Evolutionary conservation across 164 flowering plant genomes (phyloP).

Genomic region (Vitis amurensis): DNA sequence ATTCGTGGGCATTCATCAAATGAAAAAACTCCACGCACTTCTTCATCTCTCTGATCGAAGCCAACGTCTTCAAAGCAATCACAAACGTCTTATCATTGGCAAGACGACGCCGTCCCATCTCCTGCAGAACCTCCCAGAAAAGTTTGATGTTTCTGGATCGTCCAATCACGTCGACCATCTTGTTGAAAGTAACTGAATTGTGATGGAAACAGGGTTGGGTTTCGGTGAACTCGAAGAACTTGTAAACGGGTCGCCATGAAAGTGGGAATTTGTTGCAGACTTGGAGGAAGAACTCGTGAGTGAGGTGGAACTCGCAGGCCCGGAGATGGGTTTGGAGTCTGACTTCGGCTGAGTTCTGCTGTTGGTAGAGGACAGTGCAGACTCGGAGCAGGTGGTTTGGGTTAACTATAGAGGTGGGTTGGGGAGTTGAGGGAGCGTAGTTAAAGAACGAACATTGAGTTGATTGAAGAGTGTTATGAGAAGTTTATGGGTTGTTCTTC

Average conservation of each 20-base stretch:
- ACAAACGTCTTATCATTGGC: slow-evolving; percentile 56
- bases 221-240: slow-evolving; percentile 54
- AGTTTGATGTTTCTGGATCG: slow-evolving; percentile 65
- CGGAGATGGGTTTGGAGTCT: slow-evolving; percentile 50
- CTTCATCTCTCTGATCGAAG: slow-evolving; percentile 73
- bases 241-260: slow-evolving; percentile 81
- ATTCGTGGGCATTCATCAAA: slow-evolving; percentile 59
- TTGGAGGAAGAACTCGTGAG: slow-evolving; percentile 86
- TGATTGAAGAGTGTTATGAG: no score
- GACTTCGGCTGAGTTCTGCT: slow-evolving; percentile 49
- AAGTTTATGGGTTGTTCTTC: no score
- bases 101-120: slow-evolving; percentile 41
- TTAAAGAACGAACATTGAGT: no score
- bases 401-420: slow-evolving; percentile 30
- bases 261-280: slow-evolving; percentile 80
- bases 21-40: slow-evolving; percentile 83
- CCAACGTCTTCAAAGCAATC: slow-evolving; percentile 58
- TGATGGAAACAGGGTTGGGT: slow-evolving; percentile 46
- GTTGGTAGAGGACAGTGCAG: slow-evolving; percentile 82
- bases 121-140: slow-evolving; percentile 55
- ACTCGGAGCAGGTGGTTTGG: slow-evolving; percentile 57
- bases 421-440: slow-evolving; percentile 20
- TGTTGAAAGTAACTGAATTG: slow-evolving; percentile 68
- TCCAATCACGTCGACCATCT: slow-evolving; percentile 62
- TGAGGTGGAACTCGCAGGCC: slow-evolving; percentile 35